These are phyloP conservation scores for Mycena belliarum DNA, from an alignment of 768 basidiomycete genomes.

Conservation along the genomic window DNA sequence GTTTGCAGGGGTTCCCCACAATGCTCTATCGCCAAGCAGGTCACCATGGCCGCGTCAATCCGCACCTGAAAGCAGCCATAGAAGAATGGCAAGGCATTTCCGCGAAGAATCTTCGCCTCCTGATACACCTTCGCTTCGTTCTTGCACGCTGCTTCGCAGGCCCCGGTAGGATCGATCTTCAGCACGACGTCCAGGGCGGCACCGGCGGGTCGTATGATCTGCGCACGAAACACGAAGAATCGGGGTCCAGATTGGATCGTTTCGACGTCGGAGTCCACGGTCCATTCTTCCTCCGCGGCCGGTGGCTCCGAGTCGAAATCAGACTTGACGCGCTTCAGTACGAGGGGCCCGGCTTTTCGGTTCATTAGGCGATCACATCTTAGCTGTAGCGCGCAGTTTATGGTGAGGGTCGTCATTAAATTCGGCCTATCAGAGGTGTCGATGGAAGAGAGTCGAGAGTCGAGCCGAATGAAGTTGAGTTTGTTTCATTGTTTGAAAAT, in stretches of 20 bases:
- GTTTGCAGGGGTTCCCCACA: not conserved
- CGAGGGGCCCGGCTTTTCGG: not conserved
- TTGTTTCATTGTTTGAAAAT: no score
- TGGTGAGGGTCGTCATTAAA: no score
- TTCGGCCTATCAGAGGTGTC: no score
- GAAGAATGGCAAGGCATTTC: not conserved
- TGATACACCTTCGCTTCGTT: no score
- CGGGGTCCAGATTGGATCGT: not conserved
- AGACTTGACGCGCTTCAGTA: not conserved
- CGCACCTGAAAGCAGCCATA: not conserved
- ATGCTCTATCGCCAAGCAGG: not conserved
- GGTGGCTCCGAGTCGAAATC: not conserved
- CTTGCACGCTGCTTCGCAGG: no score
- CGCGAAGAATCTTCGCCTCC: no score
- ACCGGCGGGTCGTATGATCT: no score
- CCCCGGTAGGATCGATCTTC: no score
- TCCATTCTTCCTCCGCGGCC: not conserved
- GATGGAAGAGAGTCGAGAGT: no score
- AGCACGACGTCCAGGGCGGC: no score
- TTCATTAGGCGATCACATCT: not conserved
- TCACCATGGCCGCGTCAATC: not conserved
- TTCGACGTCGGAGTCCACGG: not conserved
- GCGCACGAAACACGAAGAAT: not conserved
- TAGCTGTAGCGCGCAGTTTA: not conserved
- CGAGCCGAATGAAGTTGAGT: no score